Conservation (phyloP, 306 rosid species). For the Sindora glabra region DNA sequence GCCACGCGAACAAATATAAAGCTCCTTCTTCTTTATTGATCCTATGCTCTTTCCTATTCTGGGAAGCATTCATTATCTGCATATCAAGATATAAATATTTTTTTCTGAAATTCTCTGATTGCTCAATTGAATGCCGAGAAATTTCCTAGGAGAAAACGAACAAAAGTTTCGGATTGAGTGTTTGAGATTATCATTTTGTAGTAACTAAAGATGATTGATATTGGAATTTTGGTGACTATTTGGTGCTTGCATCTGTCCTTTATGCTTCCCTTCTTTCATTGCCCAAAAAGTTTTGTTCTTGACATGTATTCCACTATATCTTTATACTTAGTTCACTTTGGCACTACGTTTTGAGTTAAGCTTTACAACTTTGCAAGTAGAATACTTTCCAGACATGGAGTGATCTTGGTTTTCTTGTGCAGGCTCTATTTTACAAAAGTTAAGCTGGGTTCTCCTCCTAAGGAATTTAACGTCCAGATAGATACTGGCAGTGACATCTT, state of each 20-base stretch:
- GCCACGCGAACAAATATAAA: neutral
- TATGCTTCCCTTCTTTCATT: no score
- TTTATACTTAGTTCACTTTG: neutral
- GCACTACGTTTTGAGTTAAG: neutral
- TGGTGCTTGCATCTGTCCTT: neutral
- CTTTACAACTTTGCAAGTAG: neutral
- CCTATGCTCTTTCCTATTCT: no score
- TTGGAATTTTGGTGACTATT: neutral
- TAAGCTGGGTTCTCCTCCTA: slow-evolving; percentile 85
- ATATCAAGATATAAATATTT: no score
- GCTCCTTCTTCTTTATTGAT: neutral
- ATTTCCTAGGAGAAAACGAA: neutral
- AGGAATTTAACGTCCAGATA: slow-evolving; percentile 81
- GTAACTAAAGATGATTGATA: no score
- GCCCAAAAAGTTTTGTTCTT: slow-evolving; percentile 13
- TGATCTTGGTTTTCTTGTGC: slow-evolving; percentile 30
- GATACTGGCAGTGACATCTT: slow-evolving; percentile 93
- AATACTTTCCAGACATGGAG: neutral
- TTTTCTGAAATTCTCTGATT: neutral
- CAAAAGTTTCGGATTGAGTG: neutral
- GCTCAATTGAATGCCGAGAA: slow-evolving; percentile 8
- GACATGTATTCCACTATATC: no score
- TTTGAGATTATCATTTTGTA: neutral
- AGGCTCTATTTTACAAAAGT: slow-evolving; percentile 88
- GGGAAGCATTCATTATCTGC: no score